Evolutionary conservation across 2,329 filamentous ascomycete species (phyloP).

Genomic region (Colletotrichum sp.): DNA sequence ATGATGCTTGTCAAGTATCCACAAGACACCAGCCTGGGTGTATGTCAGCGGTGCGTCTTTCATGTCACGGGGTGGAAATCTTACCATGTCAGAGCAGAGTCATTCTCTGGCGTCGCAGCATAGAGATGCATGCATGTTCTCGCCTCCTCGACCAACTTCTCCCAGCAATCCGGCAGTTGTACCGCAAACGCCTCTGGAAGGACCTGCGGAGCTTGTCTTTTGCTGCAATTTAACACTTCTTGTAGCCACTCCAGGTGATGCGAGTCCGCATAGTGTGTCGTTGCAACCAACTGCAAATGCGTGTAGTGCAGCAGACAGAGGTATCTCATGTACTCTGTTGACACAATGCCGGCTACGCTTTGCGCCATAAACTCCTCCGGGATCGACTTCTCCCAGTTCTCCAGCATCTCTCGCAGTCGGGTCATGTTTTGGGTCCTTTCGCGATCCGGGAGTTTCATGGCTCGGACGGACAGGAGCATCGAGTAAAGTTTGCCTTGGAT

Average conservation of each 20-base stretch:
- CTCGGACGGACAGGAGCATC: not conserved
- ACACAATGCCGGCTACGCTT: not conserved
- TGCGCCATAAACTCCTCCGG: conserved; percentile 1
- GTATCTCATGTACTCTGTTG: not conserved
- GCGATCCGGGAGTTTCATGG: not conserved
- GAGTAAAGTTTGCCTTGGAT: conserved; percentile 20
- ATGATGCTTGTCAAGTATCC: conserved; percentile 14
- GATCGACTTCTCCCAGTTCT: conserved; percentile 3
- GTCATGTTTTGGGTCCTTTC: not conserved
- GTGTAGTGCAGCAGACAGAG: conserved; percentile 10
- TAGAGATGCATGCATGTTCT: conserved; percentile 14
- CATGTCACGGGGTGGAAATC: fast-evolving
- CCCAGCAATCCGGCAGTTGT: conserved; percentile 1
- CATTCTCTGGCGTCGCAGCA: not conserved
- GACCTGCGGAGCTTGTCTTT: not conserved
- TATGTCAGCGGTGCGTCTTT: not conserved
- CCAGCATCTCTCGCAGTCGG: not conserved
- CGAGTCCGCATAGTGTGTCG: conserved; percentile 4
- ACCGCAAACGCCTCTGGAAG: not conserved
- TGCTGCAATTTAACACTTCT: not conserved
- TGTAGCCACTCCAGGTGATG: conserved; percentile 15
- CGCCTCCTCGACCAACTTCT: not conserved
- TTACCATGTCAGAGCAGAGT: conserved; percentile 15
- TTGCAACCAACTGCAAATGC: not conserved
- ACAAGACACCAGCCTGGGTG: not conserved